Conservation (phyloP, 306 rosid species). For the Trifolium subterraneum region DNA sequence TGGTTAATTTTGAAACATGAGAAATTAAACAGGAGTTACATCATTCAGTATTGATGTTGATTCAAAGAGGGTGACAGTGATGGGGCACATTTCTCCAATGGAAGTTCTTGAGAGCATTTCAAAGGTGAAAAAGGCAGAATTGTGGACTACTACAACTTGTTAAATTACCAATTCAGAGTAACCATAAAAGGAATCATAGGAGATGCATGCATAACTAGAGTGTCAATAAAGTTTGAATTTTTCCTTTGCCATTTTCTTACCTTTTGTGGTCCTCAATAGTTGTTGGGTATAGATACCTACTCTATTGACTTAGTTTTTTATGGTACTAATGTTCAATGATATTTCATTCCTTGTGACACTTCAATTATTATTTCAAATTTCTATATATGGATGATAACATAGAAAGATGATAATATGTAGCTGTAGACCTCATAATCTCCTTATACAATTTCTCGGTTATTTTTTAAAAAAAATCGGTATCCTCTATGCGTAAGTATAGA, state of each 20-base stretch:
- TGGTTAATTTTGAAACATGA: background rate
- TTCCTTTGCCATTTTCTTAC: constrained; percentile 18
- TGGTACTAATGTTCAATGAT: constrained; percentile 23
- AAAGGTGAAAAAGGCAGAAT: constrained; percentile 84
- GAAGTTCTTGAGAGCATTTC: constrained; percentile 86
- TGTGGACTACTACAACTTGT: constrained; percentile 48
- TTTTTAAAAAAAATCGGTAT: no score
- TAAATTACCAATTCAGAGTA: constrained; percentile 35
- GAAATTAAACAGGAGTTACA: constrained; percentile 67
- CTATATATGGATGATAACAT: background rate
- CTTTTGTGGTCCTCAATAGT: constrained; percentile 41
- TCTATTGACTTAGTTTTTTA: constrained; percentile 35
- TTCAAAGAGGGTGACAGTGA: constrained; percentile 84
- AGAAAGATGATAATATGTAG: no score
- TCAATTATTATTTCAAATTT: background rate
- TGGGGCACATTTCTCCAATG: constrained; percentile 81
- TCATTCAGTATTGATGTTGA: constrained; percentile 91
- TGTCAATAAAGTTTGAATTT: constrained; percentile 31
- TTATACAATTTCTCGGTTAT: background rate
- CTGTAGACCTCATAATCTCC: background rate
- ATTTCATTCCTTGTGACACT: background rate
- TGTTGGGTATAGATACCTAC: constrained; percentile 28
- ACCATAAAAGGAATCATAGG: constrained; percentile 40
- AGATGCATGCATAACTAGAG: constrained; percentile 17
- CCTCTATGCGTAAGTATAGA: no score